A percentile compares a stretch with the other conserved stretches of the same genome.
Conservation (phyloP, 164 flowering plant species). For the Magnolia sinica region DNA sequence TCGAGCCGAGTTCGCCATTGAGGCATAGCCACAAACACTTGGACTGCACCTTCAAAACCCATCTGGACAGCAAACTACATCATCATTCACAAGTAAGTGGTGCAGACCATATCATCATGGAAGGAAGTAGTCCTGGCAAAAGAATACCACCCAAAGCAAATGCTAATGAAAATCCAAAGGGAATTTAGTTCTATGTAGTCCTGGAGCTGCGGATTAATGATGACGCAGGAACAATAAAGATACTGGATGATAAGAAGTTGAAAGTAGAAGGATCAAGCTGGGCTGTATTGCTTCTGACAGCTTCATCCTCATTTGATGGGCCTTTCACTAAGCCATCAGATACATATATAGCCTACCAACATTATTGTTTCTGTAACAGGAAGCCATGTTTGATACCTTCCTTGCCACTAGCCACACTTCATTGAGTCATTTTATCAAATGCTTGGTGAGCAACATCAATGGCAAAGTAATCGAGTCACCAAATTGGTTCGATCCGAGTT, state of each 20-base stretch:
- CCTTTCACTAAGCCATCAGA: slow-evolving; percentile 69
- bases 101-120: slow-evolving; percentile 60
- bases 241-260: slow-evolving; percentile 55
- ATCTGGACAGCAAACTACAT: slow-evolving; percentile 72
- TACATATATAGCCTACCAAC: no score
- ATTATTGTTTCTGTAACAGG: no score
- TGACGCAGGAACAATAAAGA: slow-evolving; percentile 33
- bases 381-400: no score
- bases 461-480: no score
- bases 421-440: no score
- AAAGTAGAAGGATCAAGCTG: slow-evolving; percentile 67
- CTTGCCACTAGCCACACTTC: no score
- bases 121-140: slow-evolving; percentile 73
- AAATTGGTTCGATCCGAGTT: no score
- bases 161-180: slow-evolving; percentile 50
- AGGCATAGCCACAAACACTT: no score
- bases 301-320: slow-evolving; percentile 82
- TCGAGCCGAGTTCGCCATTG: no score
- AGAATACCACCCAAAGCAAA: slow-evolving; percentile 43
- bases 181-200: slow-evolving; percentile 67
- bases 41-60: no score
- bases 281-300: slow-evolving; percentile 65
- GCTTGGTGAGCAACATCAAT: no score
- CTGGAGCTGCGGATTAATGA: slow-evolving; percentile 68
- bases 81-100: slow-evolving; percentile 47